Evolutionary conservation across 495 filamentous ascomycete genomes (phyloP).

Genomic region (Penicillium paxilli): DNA sequence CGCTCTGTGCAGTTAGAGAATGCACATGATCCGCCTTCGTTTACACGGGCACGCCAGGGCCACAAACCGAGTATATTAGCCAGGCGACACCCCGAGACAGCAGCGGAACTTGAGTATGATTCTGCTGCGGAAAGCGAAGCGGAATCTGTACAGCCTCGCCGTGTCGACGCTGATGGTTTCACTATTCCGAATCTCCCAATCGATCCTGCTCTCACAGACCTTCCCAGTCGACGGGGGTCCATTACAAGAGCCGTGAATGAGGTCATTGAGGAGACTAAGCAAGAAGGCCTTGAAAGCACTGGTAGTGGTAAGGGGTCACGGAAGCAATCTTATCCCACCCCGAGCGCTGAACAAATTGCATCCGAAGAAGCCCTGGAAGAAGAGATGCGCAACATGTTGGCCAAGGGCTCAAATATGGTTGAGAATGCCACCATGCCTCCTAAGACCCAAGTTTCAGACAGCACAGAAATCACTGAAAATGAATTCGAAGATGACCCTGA

Average conservation of each 20-base stretch:
- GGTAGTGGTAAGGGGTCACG: slow-evolving; percentile 35
- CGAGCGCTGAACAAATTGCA: slow-evolving; percentile 40
- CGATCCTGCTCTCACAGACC: slow-evolving; percentile 40
- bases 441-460: slow-evolving; percentile 37
- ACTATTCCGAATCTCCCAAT: slow-evolving; percentile 49
- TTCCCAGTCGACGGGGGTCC: slow-evolving; percentile 20
- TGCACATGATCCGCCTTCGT: slow-evolving; percentile 78
- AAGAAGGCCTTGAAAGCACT: slow-evolving; percentile 17
- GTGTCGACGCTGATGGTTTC: slow-evolving; percentile 50
- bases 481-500: slow-evolving; percentile 84
- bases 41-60: slow-evolving; percentile 61
- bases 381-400: slow-evolving; percentile 41
- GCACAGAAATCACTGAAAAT: slow-evolving; percentile 60
- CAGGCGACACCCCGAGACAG: slow-evolving; percentile 46
- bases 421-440: slow-evolving; percentile 22
- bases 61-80: slow-evolving; percentile 42
- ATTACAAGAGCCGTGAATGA: slow-evolving; percentile 24
- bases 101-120: slow-evolving; percentile 45
- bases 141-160: slow-evolving; percentile 27
- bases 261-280: slow-evolving; percentile 20
- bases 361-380: slow-evolving; percentile 45
- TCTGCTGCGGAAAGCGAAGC: slow-evolving; percentile 17
- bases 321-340: slow-evolving; percentile 28
- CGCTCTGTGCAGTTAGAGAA: slow-evolving; percentile 64
- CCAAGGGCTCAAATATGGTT: slow-evolving; percentile 41